Evolutionary conservation across 2,329 filamentous ascomycete genomes (phyloP), one percentile per base, ranked within the genome.

Genomic region (Claviceps maximensis): DNA sequence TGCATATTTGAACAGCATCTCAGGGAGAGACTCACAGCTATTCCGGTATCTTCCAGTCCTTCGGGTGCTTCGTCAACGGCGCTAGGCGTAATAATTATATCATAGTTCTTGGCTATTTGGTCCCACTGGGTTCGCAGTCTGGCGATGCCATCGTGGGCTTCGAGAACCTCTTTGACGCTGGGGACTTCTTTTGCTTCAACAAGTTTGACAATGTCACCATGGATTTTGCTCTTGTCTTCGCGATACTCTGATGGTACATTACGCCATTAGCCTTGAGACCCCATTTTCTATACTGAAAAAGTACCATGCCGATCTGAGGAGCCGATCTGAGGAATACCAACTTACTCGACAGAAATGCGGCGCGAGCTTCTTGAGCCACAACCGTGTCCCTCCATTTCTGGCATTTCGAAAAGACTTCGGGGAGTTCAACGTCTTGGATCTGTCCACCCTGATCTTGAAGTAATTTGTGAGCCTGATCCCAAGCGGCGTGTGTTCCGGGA

Each of bases 11-110:
- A 45, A 29, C 12, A 3, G 3, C 4, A 19, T 9, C 6, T 4
- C 10, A 42, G 3, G 38, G 78, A 0, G 79, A 78, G 0, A 65
- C 69, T 23, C 38, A 53, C 56, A 3, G 77, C 70, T 55, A 71
- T 76, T 0, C 82, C 82, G 0, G 80, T 85, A 50, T 63, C 72
- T 4, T 68, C 69, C 0, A 63, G 49, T 0, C 80, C 81, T 1
- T 72, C 53, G 0, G 82, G 80, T 0, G 82, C 82, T 57, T 82
- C 80, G 52, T 81, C 82, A 0, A 74, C 59, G 0, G 75, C 77
- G 58, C 79, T 83, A 0, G 82, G 81, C 0, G 73, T 75, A 10
- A 86, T 57, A 0, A 84, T 69, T 0, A 77, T 78, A 15, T 71
- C 74, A 54, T 82, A 84, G 17, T 65, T 61, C 1, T 64, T 63